A percentile compares a stretch with the other conserved stretches of the same genome.
Conservation (phyloP, 2,329 filamentous ascomycete species). For the Fonsecaea pugnacius region DNA sequence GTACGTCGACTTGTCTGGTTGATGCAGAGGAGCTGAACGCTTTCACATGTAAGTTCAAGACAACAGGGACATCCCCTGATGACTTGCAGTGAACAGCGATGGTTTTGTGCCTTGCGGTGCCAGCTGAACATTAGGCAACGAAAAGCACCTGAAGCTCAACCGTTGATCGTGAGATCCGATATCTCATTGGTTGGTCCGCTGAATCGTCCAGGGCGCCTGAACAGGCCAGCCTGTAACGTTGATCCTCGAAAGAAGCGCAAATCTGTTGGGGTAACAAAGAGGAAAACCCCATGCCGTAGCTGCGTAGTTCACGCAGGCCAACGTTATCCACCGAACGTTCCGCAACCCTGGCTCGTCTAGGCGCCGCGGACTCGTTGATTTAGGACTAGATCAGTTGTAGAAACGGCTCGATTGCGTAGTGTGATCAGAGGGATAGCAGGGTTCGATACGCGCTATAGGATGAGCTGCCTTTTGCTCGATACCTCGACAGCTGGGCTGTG, state of each 20-base stretch:
- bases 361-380: background rate
- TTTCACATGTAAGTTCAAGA: background rate
- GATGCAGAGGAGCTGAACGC: background rate
- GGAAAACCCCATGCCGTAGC: background rate
- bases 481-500: background rate
- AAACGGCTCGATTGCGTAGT: background rate
- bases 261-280: background rate
- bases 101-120: background rate
- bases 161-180: background rate
- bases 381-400: background rate
- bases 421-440: background rate
- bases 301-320: background rate
- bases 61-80: background rate
- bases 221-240: background rate
- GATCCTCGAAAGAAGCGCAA: background rate
- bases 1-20: background rate
- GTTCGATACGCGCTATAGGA: background rate
- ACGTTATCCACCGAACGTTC: background rate
- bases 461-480: background rate
- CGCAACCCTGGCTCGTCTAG: background rate
- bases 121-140: background rate
- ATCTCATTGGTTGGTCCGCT: slow-evolving; percentile 2
- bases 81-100: background rate
- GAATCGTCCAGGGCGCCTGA: slow-evolving; percentile 3
- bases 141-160: background rate